phyloP scores from a whole-genome alignment of 228 moss, liverwort and hornwort species.

The Sphagnum magellanicum region DNA sequence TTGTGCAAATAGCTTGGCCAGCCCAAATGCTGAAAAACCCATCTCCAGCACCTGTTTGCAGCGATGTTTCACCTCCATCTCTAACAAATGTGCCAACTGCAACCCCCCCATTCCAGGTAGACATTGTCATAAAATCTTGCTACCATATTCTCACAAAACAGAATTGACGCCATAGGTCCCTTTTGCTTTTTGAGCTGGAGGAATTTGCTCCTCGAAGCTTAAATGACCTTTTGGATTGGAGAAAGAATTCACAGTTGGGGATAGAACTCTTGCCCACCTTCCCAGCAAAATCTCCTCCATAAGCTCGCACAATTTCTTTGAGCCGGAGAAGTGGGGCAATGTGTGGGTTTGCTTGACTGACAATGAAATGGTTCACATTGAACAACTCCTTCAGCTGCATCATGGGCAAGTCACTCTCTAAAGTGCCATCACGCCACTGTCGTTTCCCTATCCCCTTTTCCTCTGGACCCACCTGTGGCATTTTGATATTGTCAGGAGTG shows the following conservation, averaged over 20 bases:
- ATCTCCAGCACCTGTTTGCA: constrained; percentile 88
- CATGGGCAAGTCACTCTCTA: constrained; percentile 98
- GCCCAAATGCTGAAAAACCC: constrained; percentile 72
- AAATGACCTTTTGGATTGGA: not conserved
- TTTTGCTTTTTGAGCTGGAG: too few relatives aligned
- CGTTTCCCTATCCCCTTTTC: constrained; percentile 60
- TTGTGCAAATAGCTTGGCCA: constrained; percentile 93
- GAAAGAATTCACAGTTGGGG: not conserved
- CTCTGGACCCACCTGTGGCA: constrained; percentile 57
- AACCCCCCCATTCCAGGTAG: not conserved
- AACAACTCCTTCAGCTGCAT: constrained; percentile 95
- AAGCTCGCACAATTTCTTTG: constrained; percentile 79
- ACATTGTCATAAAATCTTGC: not conserved
- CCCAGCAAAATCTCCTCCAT: constrained; percentile 92
- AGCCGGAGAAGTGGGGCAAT: constrained; percentile 88
- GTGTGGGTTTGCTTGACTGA: constrained; percentile 98
- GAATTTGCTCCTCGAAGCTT: too few relatives aligned
- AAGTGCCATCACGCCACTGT: constrained; percentile 93
- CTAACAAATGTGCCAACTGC: constrained; percentile 80
- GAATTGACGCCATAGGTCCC: too few relatives aligned
- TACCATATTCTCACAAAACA: not conserved
- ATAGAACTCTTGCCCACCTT: constrained; percentile 42
- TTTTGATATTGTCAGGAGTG: not conserved
- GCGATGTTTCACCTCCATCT: constrained; percentile 99
- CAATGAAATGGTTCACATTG: constrained; percentile 97